These are phyloP conservation scores for Irpex lacteus DNA, from an alignment of 1,284 basidiomycete species.

Conservation along the genomic window DNA sequence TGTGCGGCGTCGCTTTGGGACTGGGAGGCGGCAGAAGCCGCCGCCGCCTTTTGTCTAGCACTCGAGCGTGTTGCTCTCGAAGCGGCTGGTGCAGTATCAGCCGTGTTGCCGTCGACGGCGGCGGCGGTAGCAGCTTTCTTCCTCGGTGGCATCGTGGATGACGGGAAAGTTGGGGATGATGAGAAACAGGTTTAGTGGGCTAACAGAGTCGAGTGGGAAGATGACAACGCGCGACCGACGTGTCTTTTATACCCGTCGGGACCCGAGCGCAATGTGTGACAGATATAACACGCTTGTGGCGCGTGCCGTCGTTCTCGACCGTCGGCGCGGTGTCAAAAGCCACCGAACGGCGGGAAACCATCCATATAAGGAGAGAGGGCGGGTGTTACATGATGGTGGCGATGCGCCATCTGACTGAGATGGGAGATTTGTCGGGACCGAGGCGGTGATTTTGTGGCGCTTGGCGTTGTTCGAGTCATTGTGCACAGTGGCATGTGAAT, in stretches of 20 bases:
- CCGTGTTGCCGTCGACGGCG: background rate
- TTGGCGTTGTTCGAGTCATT: background rate
- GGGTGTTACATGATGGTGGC: slow-evolving; percentile 7
- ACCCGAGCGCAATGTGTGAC: background rate
- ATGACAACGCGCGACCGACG: background rate
- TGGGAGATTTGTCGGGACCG: slow-evolving; percentile 1
- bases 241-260: slow-evolving; percentile 5
- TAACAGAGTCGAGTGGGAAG: background rate
- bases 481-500: background rate
- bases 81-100: slow-evolving; percentile 3
- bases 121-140: slow-evolving; percentile 25
- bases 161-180: background rate
- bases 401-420: background rate
- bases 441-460: background rate
- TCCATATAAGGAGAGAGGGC: background rate
- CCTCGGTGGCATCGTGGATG: slow-evolving; percentile 28
- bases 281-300: background rate
- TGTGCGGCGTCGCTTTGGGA: slow-evolving; percentile 5
- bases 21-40: slow-evolving; percentile 6
- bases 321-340: background rate
- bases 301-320: background rate
- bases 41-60: slow-evolving; percentile 3
- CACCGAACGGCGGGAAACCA: background rate
- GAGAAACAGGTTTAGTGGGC: background rate
- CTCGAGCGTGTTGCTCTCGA: slow-evolving; percentile 14